A percentile compares a stretch with the other conserved stretches of the same genome.
Conservation (phyloP, 257 asterid genomes). For the Penstemon barbatus region DNA sequence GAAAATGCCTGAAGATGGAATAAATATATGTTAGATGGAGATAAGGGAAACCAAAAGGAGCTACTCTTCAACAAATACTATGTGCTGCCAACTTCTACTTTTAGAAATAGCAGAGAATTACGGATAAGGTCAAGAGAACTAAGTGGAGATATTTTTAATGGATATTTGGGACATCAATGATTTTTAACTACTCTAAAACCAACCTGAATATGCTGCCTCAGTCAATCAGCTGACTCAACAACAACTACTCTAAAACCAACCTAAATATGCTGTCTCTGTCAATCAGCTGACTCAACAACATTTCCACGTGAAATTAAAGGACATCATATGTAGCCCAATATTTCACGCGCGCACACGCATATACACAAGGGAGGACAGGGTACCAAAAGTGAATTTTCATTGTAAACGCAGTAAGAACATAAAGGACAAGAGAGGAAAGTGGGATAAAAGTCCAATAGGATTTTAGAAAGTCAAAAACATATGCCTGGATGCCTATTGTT, state of each 20-base stretch:
- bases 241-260: not conserved
- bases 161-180: not conserved
- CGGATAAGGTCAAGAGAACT: not conserved
- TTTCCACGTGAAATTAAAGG: not conserved
- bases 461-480: not conserved
- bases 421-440: not conserved
- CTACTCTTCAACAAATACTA: conserved; percentile 2
- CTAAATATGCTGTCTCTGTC: not conserved
- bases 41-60: conserved; percentile 6
- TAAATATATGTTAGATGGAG: conserved; percentile 25
- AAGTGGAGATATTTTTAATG: not conserved
- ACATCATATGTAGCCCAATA: not conserved
- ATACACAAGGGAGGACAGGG: not conserved
- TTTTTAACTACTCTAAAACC: not conserved
- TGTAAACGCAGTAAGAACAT: not conserved
- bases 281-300: not conserved
- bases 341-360: not conserved
- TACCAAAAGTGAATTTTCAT: conserved; percentile 8
- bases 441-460: not conserved
- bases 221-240: not conserved
- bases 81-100: conserved; percentile 17
- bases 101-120: conserved; percentile 1
- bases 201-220: conserved; percentile 6
- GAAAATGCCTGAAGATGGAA: conserved; percentile 71
- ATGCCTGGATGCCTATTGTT: not conserved